phyloP scores from a whole-genome alignment of 2,329 filamentous ascomycete species.

The Ophiostoma angusticollis region DNA sequence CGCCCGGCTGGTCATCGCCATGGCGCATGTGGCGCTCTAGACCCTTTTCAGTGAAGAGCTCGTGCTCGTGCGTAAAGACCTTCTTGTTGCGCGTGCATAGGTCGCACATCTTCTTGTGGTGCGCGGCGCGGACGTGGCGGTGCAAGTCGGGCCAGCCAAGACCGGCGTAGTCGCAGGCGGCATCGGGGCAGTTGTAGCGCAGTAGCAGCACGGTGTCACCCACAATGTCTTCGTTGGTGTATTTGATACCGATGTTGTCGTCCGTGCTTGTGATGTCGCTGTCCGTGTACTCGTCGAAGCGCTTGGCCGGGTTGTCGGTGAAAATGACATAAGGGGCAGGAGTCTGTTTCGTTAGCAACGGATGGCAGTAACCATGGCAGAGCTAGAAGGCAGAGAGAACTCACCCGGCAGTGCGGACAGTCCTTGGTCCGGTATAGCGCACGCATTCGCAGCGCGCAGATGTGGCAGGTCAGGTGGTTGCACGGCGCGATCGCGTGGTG shows the following conservation, averaged over 20 bases:
- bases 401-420: constrained; percentile 86
- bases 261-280: constrained; percentile 66
- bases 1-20: constrained; percentile 82
- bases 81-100: constrained; percentile 90
- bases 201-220: constrained; percentile 81
- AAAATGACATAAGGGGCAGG: constrained; percentile 77
- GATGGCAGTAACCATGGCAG: neutral
- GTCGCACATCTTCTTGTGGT: constrained; percentile 84
- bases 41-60: constrained; percentile 71
- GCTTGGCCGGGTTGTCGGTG: constrained; percentile 70
- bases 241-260: constrained; percentile 80
- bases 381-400: constrained; percentile 20
- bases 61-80: constrained; percentile 95
- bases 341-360: constrained; percentile 33
- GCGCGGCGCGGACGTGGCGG: constrained; percentile 68
- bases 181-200: constrained; percentile 88
- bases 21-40: constrained; percentile 78
- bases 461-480: constrained; percentile 94
- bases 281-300: constrained; percentile 69
- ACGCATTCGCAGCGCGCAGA: constrained; percentile 80
- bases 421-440: constrained; percentile 93
- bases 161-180: constrained; percentile 67
- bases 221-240: constrained; percentile 77
- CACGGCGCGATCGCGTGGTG: constrained; percentile 86
- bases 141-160: constrained; percentile 46